Conservation (phyloP, 257 asterid species). For the Leonotis leonurus region DNA sequence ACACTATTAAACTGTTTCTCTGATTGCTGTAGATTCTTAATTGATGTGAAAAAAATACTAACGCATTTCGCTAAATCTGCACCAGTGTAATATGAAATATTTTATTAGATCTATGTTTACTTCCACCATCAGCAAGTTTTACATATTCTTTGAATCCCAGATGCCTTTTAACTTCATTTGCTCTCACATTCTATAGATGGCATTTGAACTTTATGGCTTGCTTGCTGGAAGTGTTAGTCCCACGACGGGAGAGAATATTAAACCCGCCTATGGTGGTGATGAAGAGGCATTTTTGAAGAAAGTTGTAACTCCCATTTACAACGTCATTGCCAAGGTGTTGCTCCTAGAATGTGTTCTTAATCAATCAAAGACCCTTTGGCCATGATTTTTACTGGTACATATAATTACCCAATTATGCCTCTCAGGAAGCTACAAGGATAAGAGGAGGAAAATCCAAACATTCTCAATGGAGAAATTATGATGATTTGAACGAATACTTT, state of each 20-base stretch:
- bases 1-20: neutral
- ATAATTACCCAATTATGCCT: slow-evolving; percentile 4
- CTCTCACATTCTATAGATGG: slow-evolving; percentile 48
- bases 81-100: neutral
- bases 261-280: slow-evolving; percentile 93
- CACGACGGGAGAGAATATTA: slow-evolving; percentile 83
- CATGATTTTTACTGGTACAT: neutral
- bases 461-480: slow-evolving; percentile 91
- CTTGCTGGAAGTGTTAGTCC: slow-evolving; percentile 96
- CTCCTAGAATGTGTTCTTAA: slow-evolving; percentile 16
- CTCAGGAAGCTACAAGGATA: slow-evolving; percentile 74
- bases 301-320: slow-evolving; percentile 82
- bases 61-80: neutral
- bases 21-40: neutral
- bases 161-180: neutral
- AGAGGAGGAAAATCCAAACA: slow-evolving; percentile 61
- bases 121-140: neutral
- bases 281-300: slow-evolving; percentile 86
- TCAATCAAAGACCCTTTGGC: neutral
- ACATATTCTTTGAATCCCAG: neutral
- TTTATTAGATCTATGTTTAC: neutral
- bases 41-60: neutral
- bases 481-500: slow-evolving; percentile 91
- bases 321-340: slow-evolving; percentile 59
- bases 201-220: slow-evolving; percentile 83